Evolutionary conservation across 495 filamentous ascomycete species (phyloP), one percentile per base, ranked within the genome.

Genomic region (Cercophora scortea): DNA sequence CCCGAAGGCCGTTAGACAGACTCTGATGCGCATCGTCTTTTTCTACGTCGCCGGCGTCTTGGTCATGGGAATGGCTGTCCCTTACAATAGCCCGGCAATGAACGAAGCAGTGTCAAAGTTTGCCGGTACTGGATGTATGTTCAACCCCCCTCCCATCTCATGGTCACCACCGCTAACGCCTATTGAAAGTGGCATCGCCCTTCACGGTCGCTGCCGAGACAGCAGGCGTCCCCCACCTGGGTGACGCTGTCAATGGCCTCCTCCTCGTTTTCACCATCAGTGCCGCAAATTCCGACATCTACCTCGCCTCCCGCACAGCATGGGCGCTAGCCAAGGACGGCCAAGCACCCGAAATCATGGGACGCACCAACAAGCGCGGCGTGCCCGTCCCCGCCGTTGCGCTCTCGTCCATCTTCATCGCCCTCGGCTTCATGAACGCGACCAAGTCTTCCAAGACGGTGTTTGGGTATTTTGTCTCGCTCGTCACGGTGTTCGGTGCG

Each of bases 401-500:
- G 0, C 58, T 83, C 0, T 84, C 80, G 10, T 71, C 85, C 3
- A 4, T 74, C 0, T 81, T 94, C 61, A 78, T 77, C 19, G 74
- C 85, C 2, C 75, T 94, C 7, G 88, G 86, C 8, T 92, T 83
- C 71, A 79, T 95, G 75, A 91, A 89, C 64, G 85, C 89, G 0
- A 76, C 78, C 49, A 80, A 75, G 55, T 79, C 81, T 58, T 82
- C 87, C 0, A 76, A 76, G 49, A 74, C 66, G 0, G 87, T 95
- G 3, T 95, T 95, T 66, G 75, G 71, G 18, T 93, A 92, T 76
- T 93, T 96, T 54, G 85, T 93, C 55, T 89, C 91, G 62, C 74
- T 95, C 33, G 84, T 84, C 34, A 88, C 85, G 35, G 86, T 91
- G 58, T 88, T 89, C 61, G 87, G 87, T 42, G 74, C 90, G 8